A percentile compares a stretch with the other conserved stretches of the same genome.
phyloP scores from a whole-genome alignment of 1,284 basidiomycete species.

The Pyrrhoderma noxium region DNA sequence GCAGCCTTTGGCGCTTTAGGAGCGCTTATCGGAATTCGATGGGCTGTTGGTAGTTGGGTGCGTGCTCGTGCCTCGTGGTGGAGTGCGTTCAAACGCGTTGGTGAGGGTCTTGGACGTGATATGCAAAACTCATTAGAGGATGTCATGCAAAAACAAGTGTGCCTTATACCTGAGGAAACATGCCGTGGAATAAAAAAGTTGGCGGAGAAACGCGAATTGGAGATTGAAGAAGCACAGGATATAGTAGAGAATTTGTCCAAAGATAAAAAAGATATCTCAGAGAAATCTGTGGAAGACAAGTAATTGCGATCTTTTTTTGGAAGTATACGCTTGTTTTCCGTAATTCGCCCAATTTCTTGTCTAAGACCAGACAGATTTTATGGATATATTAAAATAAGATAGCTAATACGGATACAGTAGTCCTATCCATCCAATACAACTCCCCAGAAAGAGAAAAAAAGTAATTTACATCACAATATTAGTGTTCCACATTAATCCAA shows the following conservation, averaged over 20 bases:
- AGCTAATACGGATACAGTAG: neutral
- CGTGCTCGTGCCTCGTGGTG: slow-evolving; percentile 65
- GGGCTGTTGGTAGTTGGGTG: slow-evolving; percentile 68
- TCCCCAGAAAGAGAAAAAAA: too few species aligned
- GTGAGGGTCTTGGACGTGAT: slow-evolving; percentile 66
- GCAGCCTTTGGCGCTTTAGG: slow-evolving; percentile 54
- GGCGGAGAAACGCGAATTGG: slow-evolving; percentile 30
- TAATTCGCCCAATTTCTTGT: too few species aligned
- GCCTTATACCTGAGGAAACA: slow-evolving; percentile 25
- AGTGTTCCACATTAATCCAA: too few species aligned
- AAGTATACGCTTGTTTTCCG: neutral
- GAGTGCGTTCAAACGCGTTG: slow-evolving; percentile 65
- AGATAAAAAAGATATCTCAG: neutral
- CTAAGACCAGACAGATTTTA: too few species aligned
- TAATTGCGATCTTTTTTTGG: neutral
- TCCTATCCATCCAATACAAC: neutral
- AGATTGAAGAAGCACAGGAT: slow-evolving; percentile 40
- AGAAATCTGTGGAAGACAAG: neutral
- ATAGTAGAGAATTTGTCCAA: slow-evolving; percentile 26
- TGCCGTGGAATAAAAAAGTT: slow-evolving; percentile 38
- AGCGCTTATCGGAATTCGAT: slow-evolving; percentile 47
- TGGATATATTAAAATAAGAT: neutral
- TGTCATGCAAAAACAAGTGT: slow-evolving; percentile 42
- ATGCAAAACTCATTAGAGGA: slow-evolving; percentile 46
- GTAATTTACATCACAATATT: too few species aligned